Evolutionary conservation across 441 rosid genomes (phyloP), one percentile per base, ranked within the genome.

Genomic region (Raphanus hybrid): DNA sequence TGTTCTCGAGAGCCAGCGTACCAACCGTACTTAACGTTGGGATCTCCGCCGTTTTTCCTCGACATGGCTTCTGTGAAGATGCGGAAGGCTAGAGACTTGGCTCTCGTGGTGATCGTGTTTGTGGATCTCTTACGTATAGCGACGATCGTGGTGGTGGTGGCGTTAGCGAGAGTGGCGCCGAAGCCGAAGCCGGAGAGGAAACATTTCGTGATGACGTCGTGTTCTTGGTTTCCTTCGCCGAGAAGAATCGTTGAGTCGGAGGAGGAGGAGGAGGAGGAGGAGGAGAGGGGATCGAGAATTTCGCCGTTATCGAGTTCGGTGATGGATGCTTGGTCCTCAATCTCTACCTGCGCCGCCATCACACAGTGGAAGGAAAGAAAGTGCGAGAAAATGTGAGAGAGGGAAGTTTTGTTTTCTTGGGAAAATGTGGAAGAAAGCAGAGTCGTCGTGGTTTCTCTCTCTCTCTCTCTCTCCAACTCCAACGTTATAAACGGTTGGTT

Each of bases 11-110:
- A 23, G 65, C 75, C 83, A 26, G 78, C 84, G 55, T 76, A 86
- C 89, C 89, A 88, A 12, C 75, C 89, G 34, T 14, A 57, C 39
- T 37, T 64, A 3, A 80, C 58, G 37, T 85, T 81, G 6, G 87
- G 75, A 66, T 80, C 43, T 2, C 90, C 88, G 1, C 84, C 83
- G 27, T 67, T n/a, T 59, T 83, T 86, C 29, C 68, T 69, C 3
- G 80, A 77, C 64, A 82, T 75, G n/a, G 90, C 86, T 50, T 73
- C 61, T 0, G 70, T 9, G 61, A 68, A 84, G 35, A 80, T 48
- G 20, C 14, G 20, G 29, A 88, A 88, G 35, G 78, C 23, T 0
- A 52, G 43, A 35, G 64, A 9, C 57, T 86, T 84, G 15, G 87
- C 87, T 63, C 32, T 70, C 69, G 76, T 77, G 7, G 74, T 67